Base-by-base conservation (phyloP, 768 basidiomycete species). In the Myochromella boudieri region DNA sequence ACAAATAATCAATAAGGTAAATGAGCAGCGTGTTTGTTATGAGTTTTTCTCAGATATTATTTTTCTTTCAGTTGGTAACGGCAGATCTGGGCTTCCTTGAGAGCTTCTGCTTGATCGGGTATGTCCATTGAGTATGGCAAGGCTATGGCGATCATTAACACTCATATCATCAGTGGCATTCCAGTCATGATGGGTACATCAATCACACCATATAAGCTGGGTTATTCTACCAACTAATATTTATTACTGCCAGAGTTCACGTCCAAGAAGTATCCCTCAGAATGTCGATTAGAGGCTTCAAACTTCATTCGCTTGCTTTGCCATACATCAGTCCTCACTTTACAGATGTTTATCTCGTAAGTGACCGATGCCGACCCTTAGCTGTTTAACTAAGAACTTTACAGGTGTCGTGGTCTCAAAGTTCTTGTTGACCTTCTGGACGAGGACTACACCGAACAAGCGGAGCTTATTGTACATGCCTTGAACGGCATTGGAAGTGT, bases 341-440 rank as follows among this genome's bases (percentile, higher is more conserved):
- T 98, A 29, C 95, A 98, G 61, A 98, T 97, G 95, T 97, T 98
- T 69, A 97, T 98, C 52, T 90, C 93, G 92, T 94, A 61, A 48
- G 91, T 81, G 18, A 1, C 15, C n/a, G 14, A 37, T 5, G 27
- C 17, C 18, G 34, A n/a, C 8, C 11, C n/a, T 20, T 20, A 7
- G 24, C 11, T 46, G 45, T 11, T 10, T 17, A 45, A 18, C 38
- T 53, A 7, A 46, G 11, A 32, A 20, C 11, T 37, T 29, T 39
- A 1, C 51, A 95, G 91, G 14, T 99, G 95, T 61, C 94, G 95
- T 17, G 97, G 97, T 4, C 75, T 99, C 43, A 89, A 90, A 59
- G 90, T 95, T 22, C 78, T 99, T 0, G 95, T 98, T 3, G 94
- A 98, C 56, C 85, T 98, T 42, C 78, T 99, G 9, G 95, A 99